These are phyloP conservation scores for Zygosaccharomyces gambellarensis DNA, from an alignment of 805 yeast species.

Conservation along the genomic window DNA sequence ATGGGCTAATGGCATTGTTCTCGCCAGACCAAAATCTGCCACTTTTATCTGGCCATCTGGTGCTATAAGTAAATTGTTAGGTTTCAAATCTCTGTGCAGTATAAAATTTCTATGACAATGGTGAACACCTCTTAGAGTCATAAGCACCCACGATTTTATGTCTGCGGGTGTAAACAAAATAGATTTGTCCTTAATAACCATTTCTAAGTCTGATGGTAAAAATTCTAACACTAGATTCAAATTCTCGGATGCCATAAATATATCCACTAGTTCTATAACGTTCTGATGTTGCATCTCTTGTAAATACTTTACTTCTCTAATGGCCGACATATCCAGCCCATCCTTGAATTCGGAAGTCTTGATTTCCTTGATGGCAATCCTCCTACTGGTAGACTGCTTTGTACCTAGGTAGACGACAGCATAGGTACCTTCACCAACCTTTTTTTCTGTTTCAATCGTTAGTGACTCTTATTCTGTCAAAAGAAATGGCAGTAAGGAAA, in stretches of 20 bases:
- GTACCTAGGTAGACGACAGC: constrained; percentile 91
- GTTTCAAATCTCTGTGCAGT: constrained; percentile 89
- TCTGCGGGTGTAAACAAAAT: constrained; percentile 79
- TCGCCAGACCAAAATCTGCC: constrained; percentile 96
- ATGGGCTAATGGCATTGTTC: constrained; percentile 72
- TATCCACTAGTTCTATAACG: constrained; percentile 85
- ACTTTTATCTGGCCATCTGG: constrained; percentile 85
- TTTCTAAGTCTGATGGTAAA: constrained; percentile 87
- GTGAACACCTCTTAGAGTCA: constrained; percentile 91
- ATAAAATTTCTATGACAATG: constrained; percentile 92
- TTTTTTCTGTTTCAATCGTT: constrained; percentile 46
- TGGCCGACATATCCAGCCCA: constrained; percentile 96
- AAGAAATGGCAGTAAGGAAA: neutral
- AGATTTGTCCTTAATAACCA: constrained; percentile 73
- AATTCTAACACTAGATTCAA: constrained; percentile 89
- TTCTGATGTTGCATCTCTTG: constrained; percentile 76
- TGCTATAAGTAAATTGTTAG: constrained; percentile 80
- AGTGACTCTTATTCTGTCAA: constrained; percentile 5
- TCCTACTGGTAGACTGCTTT: constrained; percentile 42
- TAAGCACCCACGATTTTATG: constrained; percentile 86
- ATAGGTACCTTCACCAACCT: constrained; percentile 98
- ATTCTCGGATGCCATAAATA: constrained; percentile 59
- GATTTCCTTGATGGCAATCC: constrained; percentile 91
- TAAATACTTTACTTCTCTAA: constrained; percentile 84
- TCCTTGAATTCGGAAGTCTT: constrained; percentile 91